phyloP scores from a whole-genome alignment of 176 grass and related monocot genomes.

The Triticum monococcum region DNA sequence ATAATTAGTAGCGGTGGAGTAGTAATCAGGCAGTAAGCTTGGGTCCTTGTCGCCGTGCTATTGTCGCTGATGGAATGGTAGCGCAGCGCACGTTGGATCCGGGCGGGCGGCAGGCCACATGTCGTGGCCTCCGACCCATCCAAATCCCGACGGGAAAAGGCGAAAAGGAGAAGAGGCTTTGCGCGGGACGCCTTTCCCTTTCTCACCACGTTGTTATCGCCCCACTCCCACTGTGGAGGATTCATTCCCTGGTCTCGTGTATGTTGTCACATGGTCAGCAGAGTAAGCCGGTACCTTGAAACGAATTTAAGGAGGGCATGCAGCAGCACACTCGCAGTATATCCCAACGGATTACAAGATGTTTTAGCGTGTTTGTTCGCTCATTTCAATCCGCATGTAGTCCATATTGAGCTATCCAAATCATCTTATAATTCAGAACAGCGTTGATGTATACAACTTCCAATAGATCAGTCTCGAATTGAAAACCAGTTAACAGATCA shows the following conservation, averaged over 20 bases:
- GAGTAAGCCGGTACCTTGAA: not conserved
- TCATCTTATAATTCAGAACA: no score
- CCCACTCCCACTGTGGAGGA: not conserved
- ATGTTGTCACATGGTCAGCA: not conserved
- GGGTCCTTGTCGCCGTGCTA: not conserved
- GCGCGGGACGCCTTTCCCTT: not conserved
- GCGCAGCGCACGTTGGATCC: slow-evolving; percentile 19
- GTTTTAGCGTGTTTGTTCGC: no score
- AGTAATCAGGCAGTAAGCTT: not conserved
- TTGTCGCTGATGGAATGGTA: not conserved
- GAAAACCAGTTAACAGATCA: no score
- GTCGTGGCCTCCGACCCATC: slow-evolving; percentile 27
- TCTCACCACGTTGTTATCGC: not conserved
- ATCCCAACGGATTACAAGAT: no score
- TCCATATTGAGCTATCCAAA: no score
- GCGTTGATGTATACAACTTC: no score
- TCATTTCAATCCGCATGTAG: no score
- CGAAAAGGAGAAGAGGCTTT: slow-evolving; percentile 17
- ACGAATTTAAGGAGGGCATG: not conserved
- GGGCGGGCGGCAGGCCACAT: slow-evolving; percentile 24
- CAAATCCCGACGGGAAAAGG: not conserved
- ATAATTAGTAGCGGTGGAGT: not conserved
- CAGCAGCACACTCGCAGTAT: no score
- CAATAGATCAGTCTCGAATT: no score
- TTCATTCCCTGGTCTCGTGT: slow-evolving; percentile 11